phyloP scores from a whole-genome alignment of 2,329 filamentous ascomycete species.

The Fusarium metavorans region DNA sequence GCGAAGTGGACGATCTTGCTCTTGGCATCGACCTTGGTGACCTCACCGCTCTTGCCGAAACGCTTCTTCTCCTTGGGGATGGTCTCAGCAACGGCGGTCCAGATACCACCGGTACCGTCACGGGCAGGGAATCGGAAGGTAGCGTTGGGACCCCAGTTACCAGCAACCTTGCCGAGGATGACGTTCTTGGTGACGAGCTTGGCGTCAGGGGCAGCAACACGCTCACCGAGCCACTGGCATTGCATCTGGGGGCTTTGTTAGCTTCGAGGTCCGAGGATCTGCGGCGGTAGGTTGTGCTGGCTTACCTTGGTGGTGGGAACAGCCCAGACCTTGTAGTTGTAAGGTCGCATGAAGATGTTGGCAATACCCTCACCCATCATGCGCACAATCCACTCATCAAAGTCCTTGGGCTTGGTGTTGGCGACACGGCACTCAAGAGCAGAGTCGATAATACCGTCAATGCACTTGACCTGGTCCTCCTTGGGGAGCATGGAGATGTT shows the following conservation, averaged over 20 bases:
- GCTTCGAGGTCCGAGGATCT: background rate
- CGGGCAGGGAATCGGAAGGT: conserved; percentile 98
- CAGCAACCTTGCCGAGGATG: conserved; percentile 94
- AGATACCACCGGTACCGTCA: conserved; percentile 97
- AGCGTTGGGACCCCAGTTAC: conserved; percentile 97
- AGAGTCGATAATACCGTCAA: conserved; percentile 96
- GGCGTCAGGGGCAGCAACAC: conserved; percentile 95
- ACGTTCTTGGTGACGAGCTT: conserved; percentile 95
- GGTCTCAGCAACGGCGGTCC: conserved; percentile 96
- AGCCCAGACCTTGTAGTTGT: conserved; percentile 99
- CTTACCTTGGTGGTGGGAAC: conserved; percentile 94
- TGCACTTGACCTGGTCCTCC: conserved; percentile 94
- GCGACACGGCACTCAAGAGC: conserved; percentile 87
- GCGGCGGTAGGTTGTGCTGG: background rate
- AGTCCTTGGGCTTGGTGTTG: conserved; percentile 93
- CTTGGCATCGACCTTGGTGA: conserved; percentile 87
- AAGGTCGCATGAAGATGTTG: conserved; percentile 97
- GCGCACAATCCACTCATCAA: conserved; percentile 98
- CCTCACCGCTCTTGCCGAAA: conserved; percentile 86
- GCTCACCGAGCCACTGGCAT: conserved; percentile 98
- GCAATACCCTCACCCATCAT: conserved; percentile 91
- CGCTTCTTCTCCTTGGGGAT: conserved; percentile 91
- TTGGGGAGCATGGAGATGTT: conserved; percentile 99
- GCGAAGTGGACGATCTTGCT: conserved; percentile 85
- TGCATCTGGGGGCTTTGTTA: conserved; percentile 78